These are phyloP conservation scores for Fomitopsis pinicola DNA, from an alignment of 1,284 basidiomycete genomes.

Conservation along the genomic window DNA sequence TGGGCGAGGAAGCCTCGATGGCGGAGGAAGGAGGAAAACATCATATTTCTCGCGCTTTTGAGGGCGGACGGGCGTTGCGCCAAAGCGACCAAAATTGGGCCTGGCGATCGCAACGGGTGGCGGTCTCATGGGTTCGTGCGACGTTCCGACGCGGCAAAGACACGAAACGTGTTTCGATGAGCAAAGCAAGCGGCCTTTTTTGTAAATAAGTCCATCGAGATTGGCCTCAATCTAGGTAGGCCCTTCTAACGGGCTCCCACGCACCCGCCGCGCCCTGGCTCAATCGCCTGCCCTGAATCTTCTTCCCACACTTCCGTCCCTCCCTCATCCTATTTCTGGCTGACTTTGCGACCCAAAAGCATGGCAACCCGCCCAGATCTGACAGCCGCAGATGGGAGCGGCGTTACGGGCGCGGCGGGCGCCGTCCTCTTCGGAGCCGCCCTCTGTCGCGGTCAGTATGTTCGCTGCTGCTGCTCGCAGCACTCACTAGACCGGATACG, in stretches of 20 bases:
- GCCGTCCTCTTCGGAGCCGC: neutral
- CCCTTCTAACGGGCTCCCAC: constrained; percentile 7
- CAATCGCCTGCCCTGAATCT: constrained; percentile 5
- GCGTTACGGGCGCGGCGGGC: constrained; percentile 1
- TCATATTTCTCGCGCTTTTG: constrained; percentile 30
- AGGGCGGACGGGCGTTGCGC: constrained; percentile 33
- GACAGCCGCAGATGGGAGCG: constrained; percentile 1
- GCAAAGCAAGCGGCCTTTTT: constrained; percentile 30
- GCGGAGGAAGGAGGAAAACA: constrained; percentile 27
- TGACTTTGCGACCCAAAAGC: neutral
- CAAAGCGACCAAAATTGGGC: constrained; percentile 38
- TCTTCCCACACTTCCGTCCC: constrained; percentile 3
- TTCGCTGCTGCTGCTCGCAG: neutral
- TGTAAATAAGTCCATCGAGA: constrained; percentile 22
- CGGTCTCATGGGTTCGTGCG: constrained; percentile 33
- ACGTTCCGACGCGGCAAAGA: constrained; percentile 44
- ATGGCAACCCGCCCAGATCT: neutral
- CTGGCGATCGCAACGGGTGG: constrained; percentile 44
- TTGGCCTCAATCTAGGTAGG: constrained; percentile 14
- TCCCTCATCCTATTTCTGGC: neutral
- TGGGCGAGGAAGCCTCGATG: constrained; percentile 13
- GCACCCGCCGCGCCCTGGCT: constrained; percentile 6
- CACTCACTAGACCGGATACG: neutral
- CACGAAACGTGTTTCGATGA: constrained; percentile 57
- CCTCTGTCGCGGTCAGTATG: neutral